These are phyloP conservation scores for Calocybe gambosa DNA, from an alignment of 1,284 basidiomycete genomes.

Conservation along the genomic window DNA sequence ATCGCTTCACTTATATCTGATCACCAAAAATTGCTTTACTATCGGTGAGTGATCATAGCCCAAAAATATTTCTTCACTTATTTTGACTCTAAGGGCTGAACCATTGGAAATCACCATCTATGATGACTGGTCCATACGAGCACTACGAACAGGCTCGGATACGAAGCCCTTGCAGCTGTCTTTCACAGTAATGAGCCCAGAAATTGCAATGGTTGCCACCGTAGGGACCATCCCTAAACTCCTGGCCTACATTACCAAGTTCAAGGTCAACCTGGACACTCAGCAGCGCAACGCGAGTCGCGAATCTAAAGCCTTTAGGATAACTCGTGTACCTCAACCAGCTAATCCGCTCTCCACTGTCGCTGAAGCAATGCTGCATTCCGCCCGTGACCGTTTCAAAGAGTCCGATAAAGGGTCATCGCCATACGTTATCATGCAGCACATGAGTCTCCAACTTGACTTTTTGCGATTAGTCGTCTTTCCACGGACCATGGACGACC, in stretches of 20 bases:
- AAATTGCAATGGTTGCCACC: conserved; percentile 65
- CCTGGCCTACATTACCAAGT: conserved; percentile 66
- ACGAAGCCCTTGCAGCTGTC: conserved; percentile 65
- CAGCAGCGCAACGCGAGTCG: conserved; percentile 71
- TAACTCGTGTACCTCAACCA: conserved; percentile 58
- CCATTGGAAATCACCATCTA: conserved; percentile 70
- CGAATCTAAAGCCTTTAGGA: conserved; percentile 67
- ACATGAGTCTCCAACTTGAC: conserved; percentile 63
- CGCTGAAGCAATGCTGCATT: conserved; percentile 75
- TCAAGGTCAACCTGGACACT: conserved; percentile 62
- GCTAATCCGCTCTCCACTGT: conserved; percentile 77
- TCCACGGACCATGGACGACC: conserved; percentile 67
- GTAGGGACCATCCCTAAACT: conserved; percentile 72
- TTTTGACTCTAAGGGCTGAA: conserved; percentile 53
- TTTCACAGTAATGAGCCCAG: conserved; percentile 71
- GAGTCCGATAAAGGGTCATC: conserved; percentile 52
- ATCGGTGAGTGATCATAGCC: conserved; percentile 49
- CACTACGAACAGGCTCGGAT: conserved; percentile 31
- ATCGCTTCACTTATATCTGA: conserved; percentile 70
- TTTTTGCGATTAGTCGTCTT: conserved; percentile 64
- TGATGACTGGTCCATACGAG: conserved; percentile 75
- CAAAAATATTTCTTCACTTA: background rate
- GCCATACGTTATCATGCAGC: conserved; percentile 59
- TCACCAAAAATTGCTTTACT: conserved; percentile 69
- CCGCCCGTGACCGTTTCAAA: conserved; percentile 61